phyloP scores from a whole-genome alignment of 495 filamentous ascomycete genomes.

The Penicillium mononematosum region DNA sequence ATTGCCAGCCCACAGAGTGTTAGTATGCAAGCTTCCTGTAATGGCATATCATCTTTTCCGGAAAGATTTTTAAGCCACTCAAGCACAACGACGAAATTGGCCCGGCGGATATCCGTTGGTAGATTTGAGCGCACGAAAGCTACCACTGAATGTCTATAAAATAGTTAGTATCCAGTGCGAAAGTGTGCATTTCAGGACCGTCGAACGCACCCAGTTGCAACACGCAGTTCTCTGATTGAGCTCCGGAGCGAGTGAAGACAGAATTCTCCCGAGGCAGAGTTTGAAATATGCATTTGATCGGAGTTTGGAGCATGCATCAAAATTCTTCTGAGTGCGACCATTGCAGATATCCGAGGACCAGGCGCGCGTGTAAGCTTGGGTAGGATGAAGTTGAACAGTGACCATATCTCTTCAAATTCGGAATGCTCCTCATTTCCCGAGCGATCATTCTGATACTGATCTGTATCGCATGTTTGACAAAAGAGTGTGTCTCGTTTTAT shows the following conservation, averaged over 20 bases:
- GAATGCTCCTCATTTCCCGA: conserved; percentile 23
- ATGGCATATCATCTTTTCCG: conserved; percentile 56
- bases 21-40: conserved; percentile 81
- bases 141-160: conserved; percentile 58
- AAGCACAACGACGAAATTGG: conserved; percentile 67
- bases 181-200: conserved; percentile 20
- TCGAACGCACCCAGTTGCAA: conserved; percentile 64
- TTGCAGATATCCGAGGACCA: conserved; percentile 65
- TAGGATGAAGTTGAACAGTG: conserved; percentile 55
- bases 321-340: conserved; percentile 67
- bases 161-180: conserved; percentile 18
- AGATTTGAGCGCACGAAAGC: conserved; percentile 59
- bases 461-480: conserved; percentile 41
- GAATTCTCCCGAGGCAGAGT: conserved; percentile 69
- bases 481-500: conserved; percentile 24
- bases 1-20: conserved; percentile 79
- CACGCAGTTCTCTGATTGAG: conserved; percentile 79
- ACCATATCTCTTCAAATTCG: conserved; percentile 47
- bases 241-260: conserved; percentile 77
- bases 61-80: conserved; percentile 69
- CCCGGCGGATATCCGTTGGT: conserved; percentile 45
- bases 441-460: conserved; percentile 18
- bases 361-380: conserved; percentile 58
- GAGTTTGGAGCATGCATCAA: conserved; percentile 58
- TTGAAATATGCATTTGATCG: conserved; percentile 62